Base-by-base conservation (phyloP, 1,139 yeast genomes). In the Lodderomyces beijingensis region DNA sequence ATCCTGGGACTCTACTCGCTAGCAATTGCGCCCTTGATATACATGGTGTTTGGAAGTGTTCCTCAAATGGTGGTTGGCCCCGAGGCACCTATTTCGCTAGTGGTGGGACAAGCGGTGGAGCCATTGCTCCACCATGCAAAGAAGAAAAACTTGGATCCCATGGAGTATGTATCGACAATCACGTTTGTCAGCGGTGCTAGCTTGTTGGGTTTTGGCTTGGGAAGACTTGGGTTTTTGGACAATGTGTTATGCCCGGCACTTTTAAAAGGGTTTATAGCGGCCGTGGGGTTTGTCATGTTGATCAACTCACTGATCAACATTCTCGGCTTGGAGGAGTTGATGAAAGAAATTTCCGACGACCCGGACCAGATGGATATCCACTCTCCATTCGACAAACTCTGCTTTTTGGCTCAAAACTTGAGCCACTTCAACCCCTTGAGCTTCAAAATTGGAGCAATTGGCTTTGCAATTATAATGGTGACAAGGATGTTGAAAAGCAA, bases 31-130 rank as follows among this genome's bases (percentile, higher is more conserved):
- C 97, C 97, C 0, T 62, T 89, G 31, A 69, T 91, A 3, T 91
- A 91, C 52, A 70, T 86, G 33, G 44, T 89, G 1, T 73, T 89
- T 50, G 97, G 98, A 0, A 80, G 95, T 16, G 96, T 88, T 1
- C 97, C 97, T 0, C 94, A 84, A 50, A 85, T 91, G 95, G 83
- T 89, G 35, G 95, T 89, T 5, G 97, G 97, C 0, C 98, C 98
- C 0, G 98, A 91, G 51, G 93, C 91, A 6, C 95, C 97, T 2
- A 83, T 89, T 18, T 84, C 95, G 1, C 67, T 91, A 51, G 82
- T 91, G 27, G 86, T 91, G 3, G 97, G 97, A 3, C 95, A 87
- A 51, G 88, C 93, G 0, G 81, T 88, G n/a, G 87, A 84, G 41
- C 78, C 83, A 9, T 52, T 71, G 2, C 45, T 77, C 25, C 78